These are phyloP conservation scores for Solanum hybrid DNA, from an alignment of 305 asterid genomes.

Conservation along the genomic window DNA sequence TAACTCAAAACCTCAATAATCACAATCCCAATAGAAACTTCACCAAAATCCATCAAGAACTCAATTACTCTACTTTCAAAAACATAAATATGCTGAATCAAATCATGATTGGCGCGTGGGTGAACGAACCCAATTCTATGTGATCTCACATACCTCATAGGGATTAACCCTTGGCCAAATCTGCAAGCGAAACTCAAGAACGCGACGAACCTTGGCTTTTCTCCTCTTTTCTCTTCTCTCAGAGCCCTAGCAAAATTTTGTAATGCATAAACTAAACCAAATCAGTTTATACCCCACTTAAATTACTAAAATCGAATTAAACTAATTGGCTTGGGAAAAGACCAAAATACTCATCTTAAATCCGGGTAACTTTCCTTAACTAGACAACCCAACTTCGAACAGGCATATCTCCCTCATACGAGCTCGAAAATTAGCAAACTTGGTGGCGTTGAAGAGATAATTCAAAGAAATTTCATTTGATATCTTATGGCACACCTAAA, in stretches of 20 bases:
- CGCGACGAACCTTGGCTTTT: not conserved
- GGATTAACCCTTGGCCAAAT: not conserved
- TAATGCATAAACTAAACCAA: no score
- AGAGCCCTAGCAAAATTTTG: not conserved
- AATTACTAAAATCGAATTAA: no score
- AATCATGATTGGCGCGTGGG: not conserved
- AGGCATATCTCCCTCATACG: no score
- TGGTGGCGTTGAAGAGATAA: no score
- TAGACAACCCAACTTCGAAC: no score
- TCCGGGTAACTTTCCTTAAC: no score
- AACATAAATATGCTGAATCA: not conserved
- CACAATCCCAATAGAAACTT: not conserved
- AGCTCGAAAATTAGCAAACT: no score
- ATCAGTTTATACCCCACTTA: no score
- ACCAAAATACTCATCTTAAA: no score
- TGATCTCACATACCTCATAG: not conserved
- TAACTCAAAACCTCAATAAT: not conserved
- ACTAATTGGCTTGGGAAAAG: no score
- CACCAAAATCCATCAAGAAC: not conserved
- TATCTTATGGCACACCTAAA: no score
- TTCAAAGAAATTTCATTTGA: no score
- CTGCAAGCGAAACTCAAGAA: not conserved
- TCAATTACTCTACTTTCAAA: not conserved
- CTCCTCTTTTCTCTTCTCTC: not conserved
- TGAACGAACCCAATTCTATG: not conserved